These are phyloP conservation scores for Cutaneotrichosporon cyanovorans DNA, from an alignment of 1,284 basidiomycete species.

Conservation along the genomic window DNA sequence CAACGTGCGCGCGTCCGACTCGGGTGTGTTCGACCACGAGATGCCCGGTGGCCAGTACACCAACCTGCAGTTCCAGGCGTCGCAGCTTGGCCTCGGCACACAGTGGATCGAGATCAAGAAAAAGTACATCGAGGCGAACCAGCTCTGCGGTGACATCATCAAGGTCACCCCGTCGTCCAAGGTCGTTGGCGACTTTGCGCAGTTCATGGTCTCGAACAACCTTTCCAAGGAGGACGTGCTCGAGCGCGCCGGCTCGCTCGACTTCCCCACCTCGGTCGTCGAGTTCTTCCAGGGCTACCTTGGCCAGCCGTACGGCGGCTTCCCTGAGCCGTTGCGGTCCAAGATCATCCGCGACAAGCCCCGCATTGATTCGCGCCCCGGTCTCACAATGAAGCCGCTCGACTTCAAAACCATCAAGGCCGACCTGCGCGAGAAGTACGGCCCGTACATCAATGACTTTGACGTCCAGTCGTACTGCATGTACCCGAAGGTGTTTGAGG, in stretches of 20 bases:
- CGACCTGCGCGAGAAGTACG: constrained; percentile 87
- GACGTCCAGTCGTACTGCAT: constrained; percentile 88
- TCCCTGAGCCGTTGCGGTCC: constrained; percentile 91
- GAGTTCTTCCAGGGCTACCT: constrained; percentile 98
- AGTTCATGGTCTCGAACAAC: constrained; percentile 97
- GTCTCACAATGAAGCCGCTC: constrained; percentile 73
- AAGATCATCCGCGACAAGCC: constrained; percentile 90
- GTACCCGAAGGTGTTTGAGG: constrained; percentile 79
- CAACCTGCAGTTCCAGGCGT: constrained; percentile 95
- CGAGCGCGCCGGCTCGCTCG: constrained; percentile 76
- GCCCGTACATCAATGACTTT: constrained; percentile 82
- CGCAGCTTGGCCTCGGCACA: constrained; percentile 91
- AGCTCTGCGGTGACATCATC: constrained; percentile 94
- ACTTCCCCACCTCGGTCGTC: constrained; percentile 94
- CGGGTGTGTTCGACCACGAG: constrained; percentile 97
- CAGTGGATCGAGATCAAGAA: constrained; percentile 98
- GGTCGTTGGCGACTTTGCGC: constrained; percentile 97
- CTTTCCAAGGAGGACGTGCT: constrained; percentile 80
- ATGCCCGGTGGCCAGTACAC: constrained; percentile 96
- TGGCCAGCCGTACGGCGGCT: constrained; percentile 92
- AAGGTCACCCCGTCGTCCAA: constrained; percentile 99
- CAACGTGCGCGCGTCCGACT: constrained; percentile 93
- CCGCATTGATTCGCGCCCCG: constrained; percentile 88
- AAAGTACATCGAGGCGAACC: constrained; percentile 96
- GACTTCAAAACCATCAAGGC: constrained; percentile 95